Percentiles rank a stretch among this genome's conserved stretches.
Conservation (phyloP, 441 rosid genomes). For the Brassica balearica region DNA sequence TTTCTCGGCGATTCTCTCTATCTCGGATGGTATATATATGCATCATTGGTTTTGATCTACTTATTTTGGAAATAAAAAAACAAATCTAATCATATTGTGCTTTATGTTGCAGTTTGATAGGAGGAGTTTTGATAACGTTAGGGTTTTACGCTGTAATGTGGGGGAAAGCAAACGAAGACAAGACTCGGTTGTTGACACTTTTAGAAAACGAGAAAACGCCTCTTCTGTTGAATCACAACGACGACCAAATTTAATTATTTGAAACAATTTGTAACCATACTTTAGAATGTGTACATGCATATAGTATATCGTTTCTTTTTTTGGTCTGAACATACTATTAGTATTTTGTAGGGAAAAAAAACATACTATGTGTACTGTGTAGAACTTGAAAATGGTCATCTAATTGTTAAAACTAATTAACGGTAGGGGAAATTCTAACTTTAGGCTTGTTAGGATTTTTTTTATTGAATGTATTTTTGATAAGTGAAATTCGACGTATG, state of each 20-base stretch:
- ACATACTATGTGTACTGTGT: background rate
- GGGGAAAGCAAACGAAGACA: conserved; percentile 39
- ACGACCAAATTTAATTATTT: conserved; percentile 3
- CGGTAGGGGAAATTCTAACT: too few species aligned
- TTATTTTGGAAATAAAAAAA: background rate
- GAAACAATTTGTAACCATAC: background rate
- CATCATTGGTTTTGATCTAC: background rate
- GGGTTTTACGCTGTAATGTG: conserved; percentile 33
- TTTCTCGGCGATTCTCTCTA: conserved; percentile 55
- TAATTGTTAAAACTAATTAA: too few species aligned
- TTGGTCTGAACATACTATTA: too few species aligned
- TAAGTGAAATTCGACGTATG: too few species aligned
- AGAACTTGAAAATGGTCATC: background rate
- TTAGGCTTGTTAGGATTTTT: too few species aligned
- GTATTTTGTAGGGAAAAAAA: background rate
- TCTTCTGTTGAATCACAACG: conserved; percentile 4
- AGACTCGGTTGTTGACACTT: conserved; percentile 1
- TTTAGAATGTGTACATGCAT: background rate
- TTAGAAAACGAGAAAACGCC: background rate
- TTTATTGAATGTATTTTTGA: too few species aligned
- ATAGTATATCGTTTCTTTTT: background rate
- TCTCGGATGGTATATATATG: conserved; percentile 53
- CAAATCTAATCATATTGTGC: background rate
- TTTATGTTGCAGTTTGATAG: conserved; percentile 35
- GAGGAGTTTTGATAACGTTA: conserved; percentile 35